phyloP scores from a whole-genome alignment of 2,329 filamentous ascomycete genomes.

The Nemania sp. region DNA sequence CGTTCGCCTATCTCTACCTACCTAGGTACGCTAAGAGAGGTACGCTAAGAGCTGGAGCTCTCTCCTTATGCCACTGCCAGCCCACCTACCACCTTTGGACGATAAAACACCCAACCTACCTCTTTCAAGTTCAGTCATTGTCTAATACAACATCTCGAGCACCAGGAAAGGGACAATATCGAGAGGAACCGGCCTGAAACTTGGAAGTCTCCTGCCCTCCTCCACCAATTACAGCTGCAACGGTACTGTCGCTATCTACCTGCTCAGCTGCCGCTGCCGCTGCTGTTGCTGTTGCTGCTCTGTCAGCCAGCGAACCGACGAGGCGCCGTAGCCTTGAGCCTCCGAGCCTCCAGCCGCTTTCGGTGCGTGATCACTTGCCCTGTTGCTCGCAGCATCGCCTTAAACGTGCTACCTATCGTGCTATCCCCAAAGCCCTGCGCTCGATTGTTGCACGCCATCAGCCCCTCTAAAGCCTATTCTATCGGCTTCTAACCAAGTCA shows the following conservation, averaged over 20 bases:
- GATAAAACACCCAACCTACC: constrained; percentile 20
- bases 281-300: too few species aligned
- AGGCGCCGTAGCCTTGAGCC: too few species aligned
- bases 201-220: background rate
- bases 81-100: background rate
- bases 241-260: background rate
- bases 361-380: too few species aligned
- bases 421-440: background rate
- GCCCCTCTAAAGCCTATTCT: background rate
- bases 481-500: background rate
- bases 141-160: background rate
- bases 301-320: too few species aligned
- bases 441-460: background rate
- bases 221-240: constrained; percentile 4
- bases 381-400: too few species aligned
- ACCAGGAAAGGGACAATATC: background rate
- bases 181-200: background rate
- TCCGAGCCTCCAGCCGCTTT: background rate
- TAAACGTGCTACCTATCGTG: too few species aligned
- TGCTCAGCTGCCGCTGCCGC: too few species aligned
- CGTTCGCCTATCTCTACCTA: background rate
- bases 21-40: background rate
- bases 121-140: background rate
- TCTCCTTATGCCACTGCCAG: constrained; percentile 14
- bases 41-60: background rate